A percentile compares a stretch with the other conserved stretches of the same genome.
Evolutionary conservation across 2,329 filamentous ascomycete genomes (phyloP).

Genomic region (Pseudogymnoascus sp.): DNA sequence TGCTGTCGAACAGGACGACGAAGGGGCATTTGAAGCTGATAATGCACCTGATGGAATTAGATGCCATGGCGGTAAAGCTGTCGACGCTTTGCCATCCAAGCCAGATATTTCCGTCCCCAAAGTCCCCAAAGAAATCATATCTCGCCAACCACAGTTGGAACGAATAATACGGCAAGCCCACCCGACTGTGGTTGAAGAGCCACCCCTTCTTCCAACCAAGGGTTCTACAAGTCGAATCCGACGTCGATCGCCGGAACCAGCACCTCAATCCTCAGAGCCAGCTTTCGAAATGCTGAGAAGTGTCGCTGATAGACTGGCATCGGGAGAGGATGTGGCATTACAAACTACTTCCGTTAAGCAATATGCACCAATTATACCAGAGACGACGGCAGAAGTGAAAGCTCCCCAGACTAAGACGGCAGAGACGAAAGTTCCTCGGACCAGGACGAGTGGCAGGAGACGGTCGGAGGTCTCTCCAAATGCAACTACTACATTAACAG

Average conservation of each 20-base stretch:
- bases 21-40: background rate
- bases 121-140: background rate
- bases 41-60: too few species aligned
- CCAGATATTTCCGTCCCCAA: background rate
- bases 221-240: background rate
- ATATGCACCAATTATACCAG: background rate
- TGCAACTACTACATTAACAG: background rate
- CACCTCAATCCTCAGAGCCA: background rate
- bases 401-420: background rate
- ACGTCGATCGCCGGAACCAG: background rate
- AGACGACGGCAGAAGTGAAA: background rate
- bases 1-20: background rate
- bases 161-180: background rate
- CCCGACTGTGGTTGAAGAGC: background rate
- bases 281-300: background rate
- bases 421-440: background rate
- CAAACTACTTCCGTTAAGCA: background rate
- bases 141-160: background rate
- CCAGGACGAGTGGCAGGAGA: background rate
- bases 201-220: background rate
- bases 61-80: background rate
- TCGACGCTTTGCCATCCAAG: background rate
- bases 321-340: background rate
- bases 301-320: background rate
- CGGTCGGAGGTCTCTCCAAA: background rate